These are phyloP conservation scores for Neofusicoccum umdonicola DNA, from an alignment of 2,329 filamentous ascomycete species.

Conservation along the genomic window DNA sequence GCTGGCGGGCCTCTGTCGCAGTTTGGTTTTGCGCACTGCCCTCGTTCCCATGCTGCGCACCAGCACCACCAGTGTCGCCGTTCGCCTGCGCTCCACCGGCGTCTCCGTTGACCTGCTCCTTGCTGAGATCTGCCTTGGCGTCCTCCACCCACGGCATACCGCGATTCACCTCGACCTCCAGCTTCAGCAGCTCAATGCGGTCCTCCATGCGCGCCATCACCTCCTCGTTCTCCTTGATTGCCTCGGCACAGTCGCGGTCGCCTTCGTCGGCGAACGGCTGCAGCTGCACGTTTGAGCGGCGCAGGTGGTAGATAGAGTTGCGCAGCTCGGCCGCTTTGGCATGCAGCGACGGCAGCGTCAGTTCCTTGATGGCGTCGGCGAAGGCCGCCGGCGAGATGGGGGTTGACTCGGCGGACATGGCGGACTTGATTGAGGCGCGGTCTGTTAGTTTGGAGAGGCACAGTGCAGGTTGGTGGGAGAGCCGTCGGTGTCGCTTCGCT, in stretches of 20 bases:
- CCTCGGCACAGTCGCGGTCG: slow-evolving; percentile 71
- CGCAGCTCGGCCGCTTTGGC: slow-evolving; percentile 73
- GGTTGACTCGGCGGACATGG: slow-evolving; percentile 61
- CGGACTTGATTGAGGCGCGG: not conserved
- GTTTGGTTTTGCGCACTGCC: slow-evolving; percentile 6
- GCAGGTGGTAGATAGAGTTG: slow-evolving; percentile 71
- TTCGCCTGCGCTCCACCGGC: slow-evolving; percentile 4
- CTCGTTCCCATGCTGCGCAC: not conserved
- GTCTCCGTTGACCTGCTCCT: slow-evolving; percentile 16
- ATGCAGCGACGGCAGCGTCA: slow-evolving; percentile 65
- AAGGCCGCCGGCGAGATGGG: slow-evolving; percentile 65
- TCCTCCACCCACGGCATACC: slow-evolving; percentile 52
- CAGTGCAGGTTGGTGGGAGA: not conserved
- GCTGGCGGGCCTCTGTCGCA: not conserved
- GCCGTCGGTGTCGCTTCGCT: not conserved
- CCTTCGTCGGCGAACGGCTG: slow-evolving; percentile 63
- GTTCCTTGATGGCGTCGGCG: slow-evolving; percentile 64
- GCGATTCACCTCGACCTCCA: slow-evolving; percentile 61
- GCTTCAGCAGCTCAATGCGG: slow-evolving; percentile 61
- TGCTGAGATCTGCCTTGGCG: slow-evolving; percentile 20
- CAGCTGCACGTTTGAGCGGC: slow-evolving; percentile 71
- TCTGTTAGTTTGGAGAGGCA: not conserved
- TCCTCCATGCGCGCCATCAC: slow-evolving; percentile 68
- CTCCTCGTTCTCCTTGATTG: slow-evolving; percentile 67
- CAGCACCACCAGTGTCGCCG: not conserved